These are phyloP conservation scores for Plasmodium berghei DNA, from an alignment of 169 alveolate genomes.

Conservation along the genomic window DNA sequence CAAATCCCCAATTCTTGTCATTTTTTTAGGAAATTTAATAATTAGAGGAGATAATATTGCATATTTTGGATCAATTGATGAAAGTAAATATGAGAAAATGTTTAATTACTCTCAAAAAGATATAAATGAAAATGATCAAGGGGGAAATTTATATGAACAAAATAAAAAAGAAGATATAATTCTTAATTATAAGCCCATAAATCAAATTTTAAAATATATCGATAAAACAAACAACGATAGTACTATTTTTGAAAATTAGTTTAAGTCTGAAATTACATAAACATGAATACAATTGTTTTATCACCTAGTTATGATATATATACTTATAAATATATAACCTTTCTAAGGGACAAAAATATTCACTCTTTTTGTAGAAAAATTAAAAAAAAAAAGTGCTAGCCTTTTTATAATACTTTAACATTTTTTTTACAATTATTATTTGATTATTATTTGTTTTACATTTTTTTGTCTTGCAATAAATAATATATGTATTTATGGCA, in stretches of 20 bases:
- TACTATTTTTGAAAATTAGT: conserved; percentile 45
- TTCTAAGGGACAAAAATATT: too few relatives aligned
- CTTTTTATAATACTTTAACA: too few relatives aligned
- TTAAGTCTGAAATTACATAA: too few relatives aligned
- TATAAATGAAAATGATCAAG: conserved; percentile 1
- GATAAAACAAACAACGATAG: conserved; percentile 14
- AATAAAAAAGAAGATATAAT: conserved; percentile 11
- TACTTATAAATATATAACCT: too few relatives aligned
- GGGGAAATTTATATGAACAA: neutral
- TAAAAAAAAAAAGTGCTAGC: too few relatives aligned
- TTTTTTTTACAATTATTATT: too few relatives aligned
- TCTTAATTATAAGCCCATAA: conserved; percentile 39
- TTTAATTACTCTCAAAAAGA: conserved; percentile 75
- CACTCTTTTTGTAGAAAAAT: too few relatives aligned
- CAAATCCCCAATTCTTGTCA: neutral
- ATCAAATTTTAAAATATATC: conserved; percentile 37
- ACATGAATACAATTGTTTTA: too few relatives aligned
- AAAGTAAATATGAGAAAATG: conserved; percentile 76
- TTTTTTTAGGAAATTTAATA: conserved; percentile 79
- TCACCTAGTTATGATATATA: too few relatives aligned
- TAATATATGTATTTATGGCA: too few relatives aligned
- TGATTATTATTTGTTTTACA: too few relatives aligned
- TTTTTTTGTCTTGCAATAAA: too few relatives aligned
- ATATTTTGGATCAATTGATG: conserved; percentile 85
- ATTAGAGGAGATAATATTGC: conserved; percentile 88